Conservation (phyloP, 139 green algal species). For the Coelastrella sp. region DNA sequence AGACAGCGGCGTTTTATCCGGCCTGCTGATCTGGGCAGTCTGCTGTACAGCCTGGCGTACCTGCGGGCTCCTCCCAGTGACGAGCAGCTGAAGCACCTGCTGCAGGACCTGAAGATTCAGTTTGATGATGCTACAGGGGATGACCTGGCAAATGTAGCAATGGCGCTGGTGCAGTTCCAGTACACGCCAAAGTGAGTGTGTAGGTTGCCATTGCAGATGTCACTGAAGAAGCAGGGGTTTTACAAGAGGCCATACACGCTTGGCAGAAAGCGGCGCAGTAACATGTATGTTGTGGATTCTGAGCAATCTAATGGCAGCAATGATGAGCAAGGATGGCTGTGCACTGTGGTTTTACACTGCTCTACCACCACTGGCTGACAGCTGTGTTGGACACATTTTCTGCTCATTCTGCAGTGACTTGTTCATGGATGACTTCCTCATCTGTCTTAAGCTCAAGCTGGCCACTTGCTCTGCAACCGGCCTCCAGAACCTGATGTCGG, state of each 20-base stretch:
- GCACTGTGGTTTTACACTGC: too few species aligned
- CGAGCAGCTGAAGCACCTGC: slow-evolving; percentile 1
- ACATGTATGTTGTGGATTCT: not conserved
- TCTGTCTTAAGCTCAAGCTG: slow-evolving; percentile 22
- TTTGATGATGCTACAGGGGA: slow-evolving; percentile 22
- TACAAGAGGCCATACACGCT: not conserved
- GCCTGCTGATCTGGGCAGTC: slow-evolving; percentile 1
- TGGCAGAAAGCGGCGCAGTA: not conserved
- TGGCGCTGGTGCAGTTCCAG: slow-evolving; percentile 44
- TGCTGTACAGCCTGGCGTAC: slow-evolving; percentile 47
- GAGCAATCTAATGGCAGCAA: too few species aligned
- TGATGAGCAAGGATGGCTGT: too few species aligned
- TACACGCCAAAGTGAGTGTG: slow-evolving; percentile 30
- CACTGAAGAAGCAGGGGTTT: not conserved
- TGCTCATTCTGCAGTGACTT: slow-evolving; percentile 10
- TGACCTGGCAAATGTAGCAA: slow-evolving; percentile 37
- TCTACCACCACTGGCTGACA: too few species aligned
- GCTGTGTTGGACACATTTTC: not conserved
- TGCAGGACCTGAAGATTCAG: slow-evolving; percentile 22
- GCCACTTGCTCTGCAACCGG: slow-evolving; percentile 21
- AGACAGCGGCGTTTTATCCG: slow-evolving; percentile 15
- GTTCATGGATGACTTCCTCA: slow-evolving; percentile 41
- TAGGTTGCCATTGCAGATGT: not conserved
- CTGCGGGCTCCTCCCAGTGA: not conserved
- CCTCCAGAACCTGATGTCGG: slow-evolving; percentile 14